Evolutionary conservation across 441 rosid genomes (phyloP).

Genomic region (Corymbia calophylla): DNA sequence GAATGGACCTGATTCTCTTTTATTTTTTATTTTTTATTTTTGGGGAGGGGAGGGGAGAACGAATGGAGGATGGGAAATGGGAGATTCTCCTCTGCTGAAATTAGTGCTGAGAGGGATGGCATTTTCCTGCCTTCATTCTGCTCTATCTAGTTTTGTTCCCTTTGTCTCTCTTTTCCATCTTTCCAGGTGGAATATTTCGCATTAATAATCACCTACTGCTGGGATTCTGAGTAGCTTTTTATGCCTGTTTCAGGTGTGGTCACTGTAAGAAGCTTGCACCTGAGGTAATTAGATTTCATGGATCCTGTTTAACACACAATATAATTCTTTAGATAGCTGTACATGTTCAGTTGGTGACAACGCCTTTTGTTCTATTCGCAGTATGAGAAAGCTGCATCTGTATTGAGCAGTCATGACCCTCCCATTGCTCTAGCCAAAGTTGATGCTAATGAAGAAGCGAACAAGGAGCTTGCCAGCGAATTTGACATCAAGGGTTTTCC

Average conservation of each 20-base stretch:
- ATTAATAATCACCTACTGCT: not conserved
- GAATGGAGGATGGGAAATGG: not conserved
- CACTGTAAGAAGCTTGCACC: conserved; percentile 97
- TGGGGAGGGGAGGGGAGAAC: not conserved
- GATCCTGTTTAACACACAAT: not conserved
- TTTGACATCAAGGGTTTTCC: conserved; percentile 79
- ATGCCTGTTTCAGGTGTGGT: conserved; percentile 64
- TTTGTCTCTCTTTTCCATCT: not conserved
- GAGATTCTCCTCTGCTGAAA: not conserved
- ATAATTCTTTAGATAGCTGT: not conserved
- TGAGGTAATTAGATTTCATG: conserved; percentile 42
- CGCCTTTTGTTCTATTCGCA: conserved; percentile 12
- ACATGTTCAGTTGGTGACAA: not conserved
- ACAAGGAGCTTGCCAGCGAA: conserved; percentile 55
- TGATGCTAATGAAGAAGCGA: conserved; percentile 77
- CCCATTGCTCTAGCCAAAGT: conserved; percentile 73
- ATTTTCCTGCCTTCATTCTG: not conserved
- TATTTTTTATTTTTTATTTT: not conserved
- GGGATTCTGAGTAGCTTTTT: not conserved
- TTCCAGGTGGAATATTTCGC: not conserved
- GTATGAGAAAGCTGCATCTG: conserved; percentile 93
- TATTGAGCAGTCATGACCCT: conserved; percentile 61
- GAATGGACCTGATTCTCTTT: not conserved
- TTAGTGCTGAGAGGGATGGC: not conserved
- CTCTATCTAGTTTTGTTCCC: not conserved